Base-by-base conservation (phyloP, 2,329 filamentous ascomycete genomes). In the Myriangium duriaei region DNA sequence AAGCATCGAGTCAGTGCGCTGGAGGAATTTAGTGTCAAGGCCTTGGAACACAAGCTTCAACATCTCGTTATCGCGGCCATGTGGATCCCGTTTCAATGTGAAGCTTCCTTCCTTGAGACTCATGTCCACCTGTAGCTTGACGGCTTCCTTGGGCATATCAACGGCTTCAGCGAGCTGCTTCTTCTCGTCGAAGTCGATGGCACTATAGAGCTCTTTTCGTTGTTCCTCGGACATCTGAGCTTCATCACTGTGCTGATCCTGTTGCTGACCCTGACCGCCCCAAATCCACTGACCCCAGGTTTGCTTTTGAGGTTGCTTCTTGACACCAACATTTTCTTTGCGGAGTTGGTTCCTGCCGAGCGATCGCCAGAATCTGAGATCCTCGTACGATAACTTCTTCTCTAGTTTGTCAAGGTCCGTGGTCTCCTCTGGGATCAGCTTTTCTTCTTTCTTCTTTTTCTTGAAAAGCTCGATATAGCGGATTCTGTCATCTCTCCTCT, bases 151-250 rank as follows among this genome's bases (percentile, higher is more conserved):
- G 0, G 92, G 92, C 19, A 86, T 69, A 49, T 98, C 91, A 3
- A 99, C 79, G 30, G 81, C 79, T 48, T 94, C 86, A 0, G 85
- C 71, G 28, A 98, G 71, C 2, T 81, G 83, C 43, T 87, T 79
- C 65, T 95, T 96, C 60, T 99, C 91, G 45, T 98, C 84, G 79
- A 88, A 99, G 51, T 96, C 91, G 51, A 99, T 99, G 34, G 85
- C 92, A 49, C 92, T 81, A 58, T 96, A 98, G 7, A 99, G 72
- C 60, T 98, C 88, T 56, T 96, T 86, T 30, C 88, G 79, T 57
- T 99, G 87, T 58, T 96, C 79, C 44, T 98, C 91, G 0, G 84
- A 92, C 71, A 98, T 93, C 42, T 85, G 75, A 0, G 79, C 83
- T 45, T 87, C 81, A 3, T 77, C 69, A 31, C 81, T 69, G 29